phyloP scores from a whole-genome alignment of 257 asterid genomes.

The Coffea eugenioides region DNA sequence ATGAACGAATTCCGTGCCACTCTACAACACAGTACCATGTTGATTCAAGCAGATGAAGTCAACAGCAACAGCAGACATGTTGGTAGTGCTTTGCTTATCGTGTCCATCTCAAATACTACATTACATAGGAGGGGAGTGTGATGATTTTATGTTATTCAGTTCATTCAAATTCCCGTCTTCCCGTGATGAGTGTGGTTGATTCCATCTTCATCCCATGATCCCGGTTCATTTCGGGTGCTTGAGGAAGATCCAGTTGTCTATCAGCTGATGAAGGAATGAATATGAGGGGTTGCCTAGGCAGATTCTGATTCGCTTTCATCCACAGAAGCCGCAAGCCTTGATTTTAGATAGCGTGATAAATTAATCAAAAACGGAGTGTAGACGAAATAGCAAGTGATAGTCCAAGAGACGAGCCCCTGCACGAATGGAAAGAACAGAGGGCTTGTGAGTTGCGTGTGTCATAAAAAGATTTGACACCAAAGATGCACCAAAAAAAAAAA shows the following conservation, averaged over 20 bases:
- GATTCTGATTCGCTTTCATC: conserved; percentile 10
- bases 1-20: neutral
- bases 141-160: neutral
- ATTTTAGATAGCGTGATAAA: conserved; percentile 57
- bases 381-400: conserved; percentile 66
- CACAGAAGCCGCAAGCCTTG: conserved; percentile 21
- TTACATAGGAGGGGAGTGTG: neutral
- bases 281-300: neutral
- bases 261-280: neutral
- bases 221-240: no score
- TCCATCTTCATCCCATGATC: neutral
- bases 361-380: conserved; percentile 64
- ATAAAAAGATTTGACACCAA: no score
- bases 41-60: neutral
- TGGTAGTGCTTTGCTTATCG: neutral
- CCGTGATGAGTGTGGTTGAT: neutral
- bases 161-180: neutral
- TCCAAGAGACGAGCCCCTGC: conserved; percentile 77
- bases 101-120: neutral
- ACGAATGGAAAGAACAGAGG: conserved; percentile 1
- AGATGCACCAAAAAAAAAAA: no score
- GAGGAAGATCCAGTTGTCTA: neutral
- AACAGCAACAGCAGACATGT: neutral
- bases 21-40: no score
- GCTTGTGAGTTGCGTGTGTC: neutral